Percentiles rank a stretch among this genome's conserved stretches.
phyloP scores from a whole-genome alignment of 2,329 filamentous ascomycete species.

The Fusarium odoratissimum region DNA sequence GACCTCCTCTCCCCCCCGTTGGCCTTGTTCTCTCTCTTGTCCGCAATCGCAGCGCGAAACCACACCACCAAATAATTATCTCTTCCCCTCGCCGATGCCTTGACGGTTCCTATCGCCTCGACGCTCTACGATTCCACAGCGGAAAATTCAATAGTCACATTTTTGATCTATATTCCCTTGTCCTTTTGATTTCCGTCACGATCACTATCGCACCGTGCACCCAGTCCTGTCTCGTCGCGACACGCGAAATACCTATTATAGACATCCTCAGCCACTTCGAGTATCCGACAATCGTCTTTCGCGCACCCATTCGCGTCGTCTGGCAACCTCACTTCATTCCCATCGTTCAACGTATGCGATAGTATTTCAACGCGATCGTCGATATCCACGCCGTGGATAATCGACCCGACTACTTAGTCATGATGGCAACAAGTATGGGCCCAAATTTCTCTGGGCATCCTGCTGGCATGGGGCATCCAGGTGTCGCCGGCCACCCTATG shows the following conservation, averaged over 20 bases:
- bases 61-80: conserved; percentile 38
- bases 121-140: conserved; percentile 34
- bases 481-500: conserved; percentile 74
- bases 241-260: conserved; percentile 44
- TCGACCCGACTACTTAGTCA: conserved; percentile 59
- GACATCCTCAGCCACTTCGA: conserved; percentile 25
- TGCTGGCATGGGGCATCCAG: conserved; percentile 77
- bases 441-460: conserved; percentile 75
- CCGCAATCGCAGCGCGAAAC: conserved; percentile 45
- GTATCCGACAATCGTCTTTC: conserved; percentile 30
- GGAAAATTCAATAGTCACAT: not conserved
- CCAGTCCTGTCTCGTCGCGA: conserved; percentile 43
- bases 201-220: conserved; percentile 40
- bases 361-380: conserved; percentile 58
- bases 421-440: conserved; percentile 76
- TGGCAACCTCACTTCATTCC: conserved; percentile 12
- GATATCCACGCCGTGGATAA: conserved; percentile 71
- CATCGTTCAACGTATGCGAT: conserved; percentile 53
- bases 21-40: conserved; percentile 37
- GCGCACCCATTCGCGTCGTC: conserved; percentile 30
- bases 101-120: conserved; percentile 36
- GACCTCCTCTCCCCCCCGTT: conserved; percentile 31
- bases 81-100: conserved; percentile 44
- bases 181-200: conserved; percentile 25
- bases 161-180: conserved; percentile 20